A percentile compares a stretch with the other conserved stretches of the same genome.
phyloP scores from a whole-genome alignment of 768 basidiomycete species.

The Fistulinella prunicolor region DNA sequence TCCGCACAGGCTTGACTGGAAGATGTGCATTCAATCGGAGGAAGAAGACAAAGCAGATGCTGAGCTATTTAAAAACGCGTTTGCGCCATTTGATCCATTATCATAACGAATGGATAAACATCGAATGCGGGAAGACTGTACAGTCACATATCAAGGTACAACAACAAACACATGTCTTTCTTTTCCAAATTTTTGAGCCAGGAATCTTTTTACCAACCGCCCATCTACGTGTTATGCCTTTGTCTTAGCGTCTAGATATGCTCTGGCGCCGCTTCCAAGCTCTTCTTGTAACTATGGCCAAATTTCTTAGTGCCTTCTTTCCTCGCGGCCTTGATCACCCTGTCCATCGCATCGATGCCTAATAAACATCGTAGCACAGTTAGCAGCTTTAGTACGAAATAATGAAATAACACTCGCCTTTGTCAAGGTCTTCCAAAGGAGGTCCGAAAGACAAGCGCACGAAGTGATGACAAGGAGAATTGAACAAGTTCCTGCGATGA shows the following conservation, averaged over 20 bases:
- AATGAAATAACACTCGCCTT: constrained; percentile 42
- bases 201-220: no score
- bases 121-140: no score
- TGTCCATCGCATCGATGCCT: constrained; percentile 85
- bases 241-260: constrained; percentile 19
- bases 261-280: constrained; percentile 37
- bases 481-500: constrained; percentile 85
- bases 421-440: constrained; percentile 73
- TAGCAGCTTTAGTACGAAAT: background rate
- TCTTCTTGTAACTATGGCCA: constrained; percentile 71
- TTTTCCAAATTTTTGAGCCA: no score
- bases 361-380: constrained; percentile 1
- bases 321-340: constrained; percentile 69
- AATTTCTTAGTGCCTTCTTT: constrained; percentile 57
- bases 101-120: constrained; percentile 15
- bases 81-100: constrained; percentile 67
- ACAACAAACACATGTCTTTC: no score
- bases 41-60: constrained; percentile 86
- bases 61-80: constrained; percentile 79
- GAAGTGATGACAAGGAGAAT: constrained; percentile 87
- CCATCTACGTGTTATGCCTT: background rate
- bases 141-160: no score
- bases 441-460: constrained; percentile 87
- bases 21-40: constrained; percentile 76
- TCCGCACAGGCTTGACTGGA: constrained; percentile 89